Evolutionary conservation across 2,329 filamentous ascomycete species (phyloP).

Genomic region (Anisogramma anomala): DNA sequence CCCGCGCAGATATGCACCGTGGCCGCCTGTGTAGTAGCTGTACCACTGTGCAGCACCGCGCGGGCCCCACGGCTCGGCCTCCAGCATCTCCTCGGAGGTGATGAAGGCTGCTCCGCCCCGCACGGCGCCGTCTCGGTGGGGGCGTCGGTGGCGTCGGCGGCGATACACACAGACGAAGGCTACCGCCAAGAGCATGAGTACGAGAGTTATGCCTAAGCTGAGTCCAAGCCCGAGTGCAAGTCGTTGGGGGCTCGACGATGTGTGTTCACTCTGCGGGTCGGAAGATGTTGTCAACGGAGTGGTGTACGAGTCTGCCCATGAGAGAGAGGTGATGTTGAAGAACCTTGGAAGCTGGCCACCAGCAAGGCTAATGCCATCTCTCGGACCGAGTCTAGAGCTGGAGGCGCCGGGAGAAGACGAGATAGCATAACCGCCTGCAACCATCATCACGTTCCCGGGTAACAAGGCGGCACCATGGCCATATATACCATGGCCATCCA

Average conservation of each 20-base stretch:
- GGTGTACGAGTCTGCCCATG: conserved; percentile 39
- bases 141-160: conserved; percentile 29
- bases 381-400: conserved; percentile 1
- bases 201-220: conserved; percentile 47
- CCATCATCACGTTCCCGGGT: conserved; percentile 57
- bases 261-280: background rate
- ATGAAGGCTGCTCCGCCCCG: conserved; percentile 10
- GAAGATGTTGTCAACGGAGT: conserved; percentile 27
- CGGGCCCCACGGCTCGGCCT: conserved; percentile 26
- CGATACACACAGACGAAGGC: conserved; percentile 38
- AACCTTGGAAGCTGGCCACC: conserved; percentile 28
- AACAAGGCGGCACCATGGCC: conserved; percentile 53
- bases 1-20: conserved; percentile 30
- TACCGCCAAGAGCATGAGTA: conserved; percentile 31
- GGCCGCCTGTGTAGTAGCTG: conserved; percentile 29
- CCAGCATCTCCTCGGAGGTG: conserved; percentile 34
- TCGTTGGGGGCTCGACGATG: conserved; percentile 20
- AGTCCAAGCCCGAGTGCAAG: conserved; percentile 54
- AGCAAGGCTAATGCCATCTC: conserved; percentile 13
- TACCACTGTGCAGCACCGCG: conserved; percentile 25
- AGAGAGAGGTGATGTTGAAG: conserved; percentile 46
- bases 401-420: conserved; percentile 16
- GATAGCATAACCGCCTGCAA: conserved; percentile 51
- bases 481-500: conserved; percentile 37
- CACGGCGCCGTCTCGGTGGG: conserved; percentile 27